Base-by-base conservation (phyloP, 2,329 filamentous ascomycete species). In the Scedosporium aurantiacum region DNA sequence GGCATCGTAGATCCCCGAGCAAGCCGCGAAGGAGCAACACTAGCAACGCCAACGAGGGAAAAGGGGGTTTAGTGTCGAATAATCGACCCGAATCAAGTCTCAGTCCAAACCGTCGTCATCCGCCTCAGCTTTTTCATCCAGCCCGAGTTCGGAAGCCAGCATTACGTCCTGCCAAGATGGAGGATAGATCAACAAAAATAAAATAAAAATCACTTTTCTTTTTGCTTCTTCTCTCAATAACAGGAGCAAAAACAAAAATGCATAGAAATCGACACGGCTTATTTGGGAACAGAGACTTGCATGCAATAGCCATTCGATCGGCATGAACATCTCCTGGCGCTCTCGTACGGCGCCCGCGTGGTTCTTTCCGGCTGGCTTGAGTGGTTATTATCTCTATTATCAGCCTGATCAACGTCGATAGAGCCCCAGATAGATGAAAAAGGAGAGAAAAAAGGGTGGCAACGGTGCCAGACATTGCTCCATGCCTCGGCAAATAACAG, bases 351-450 rank as follows among this genome's bases (percentile, higher is more conserved):
- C 18, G 16, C 5, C 21, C 23, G 14, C 25, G 50, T 55, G 50
- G 23, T 55, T 8, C 23, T 8, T 28, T 18, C 45, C 45, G 50
- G 14, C 14, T 14, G 5, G 3, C 50, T 25, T 55, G 2, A 2
- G 21, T 55, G 50, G 25, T 57, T 57, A 57, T 32, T 23, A 57
- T 27, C n/a, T 5, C 25, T 5, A 16, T 18, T 57, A 32, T 57
- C 54, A 40, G 27, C 54, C 27, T 60, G 58, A 60, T 60, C 58
- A 28, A 40, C 58, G 27, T 18, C 45, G 14, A 18, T 16, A 45
- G 8, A 54, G 58, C 58, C 16, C 47, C 45, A 60, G 58, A 54
- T 60, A 60, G 58, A 60, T 40, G 58, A 60, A 54, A 25, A 23
- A 21, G 43, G 43, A 7, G 43, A 25, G 6, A 2, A 4, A 47